Evolutionary conservation across 352 stramenopile genomes (phyloP), one percentile per base, ranked within the genome.

Genomic region (Elongisporangium prolatum): DNA sequence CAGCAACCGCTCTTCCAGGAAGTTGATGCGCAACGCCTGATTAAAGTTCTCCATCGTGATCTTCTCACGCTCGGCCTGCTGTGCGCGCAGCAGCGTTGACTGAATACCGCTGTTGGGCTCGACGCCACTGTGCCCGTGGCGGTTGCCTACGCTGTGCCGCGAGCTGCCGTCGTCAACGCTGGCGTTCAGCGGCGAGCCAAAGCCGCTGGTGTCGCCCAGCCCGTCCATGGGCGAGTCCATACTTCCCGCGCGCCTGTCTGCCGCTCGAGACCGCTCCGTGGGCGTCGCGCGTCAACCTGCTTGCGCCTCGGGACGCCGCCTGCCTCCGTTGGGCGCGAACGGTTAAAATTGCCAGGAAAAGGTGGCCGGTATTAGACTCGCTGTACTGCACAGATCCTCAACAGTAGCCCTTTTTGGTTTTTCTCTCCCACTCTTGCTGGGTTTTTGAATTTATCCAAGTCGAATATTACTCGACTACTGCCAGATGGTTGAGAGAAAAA

Each of bases 1-100:
- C 24, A 81, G 56, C 52, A 93, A 64, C n/a, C 77, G 74, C 57
- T 91, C 74, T 56, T 93, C 80, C 1, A 90, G 65, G 40, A 77
- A 75, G 28, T 80, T 80, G 48, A 90, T 78, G 17, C 76, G 77
- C 44, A 87, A 60, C 63, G 74, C 74, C 64, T 88, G 76, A 68
- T 90, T 90, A 56, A 88, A 88, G 63, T 86, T 88, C 52, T 88
- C 81, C 65, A 84, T 89, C 21, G 74, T 67, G 4, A 93, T 67
- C 2, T 73, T 72, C 52, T 91, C 75, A 24, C 69, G 73, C 52
- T 85, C 73, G 10, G 65, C 68, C 63, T 86, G 71, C 64, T 88
- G 73, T 52, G 85, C 75, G 24, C 77, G 75, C 20, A 88, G 60
- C 52, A 84, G 63, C 59, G 60, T 73, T 34, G 34, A 44, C 34